phyloP scores from a whole-genome alignment of 2,329 filamentous ascomycete genomes.

The Pseudocercospora fijiensis region DNA sequence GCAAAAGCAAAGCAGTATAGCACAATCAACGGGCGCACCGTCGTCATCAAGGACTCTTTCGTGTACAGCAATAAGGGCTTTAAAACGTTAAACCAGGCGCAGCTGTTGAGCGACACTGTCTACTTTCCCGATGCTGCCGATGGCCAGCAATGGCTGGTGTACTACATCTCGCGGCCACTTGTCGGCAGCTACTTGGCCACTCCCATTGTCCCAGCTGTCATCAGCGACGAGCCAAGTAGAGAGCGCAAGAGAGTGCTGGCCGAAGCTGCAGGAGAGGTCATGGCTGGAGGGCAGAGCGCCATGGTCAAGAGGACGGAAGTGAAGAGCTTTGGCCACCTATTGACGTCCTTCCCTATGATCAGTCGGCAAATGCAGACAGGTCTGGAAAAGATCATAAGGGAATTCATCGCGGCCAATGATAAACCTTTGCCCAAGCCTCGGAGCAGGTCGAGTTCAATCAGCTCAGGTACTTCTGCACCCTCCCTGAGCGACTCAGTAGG shows the following conservation, averaged over 20 bases:
- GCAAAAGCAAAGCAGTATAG: conserved; percentile 93
- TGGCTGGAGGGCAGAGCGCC: conserved; percentile 37
- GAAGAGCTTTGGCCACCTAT: conserved; percentile 81
- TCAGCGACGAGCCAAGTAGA: conserved; percentile 38
- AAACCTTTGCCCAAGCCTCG: conserved; percentile 65
- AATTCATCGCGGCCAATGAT: conserved; percentile 83
- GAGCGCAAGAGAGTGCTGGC: conserved; percentile 36
- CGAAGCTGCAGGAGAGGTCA: conserved; percentile 32
- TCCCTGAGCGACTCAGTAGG: conserved; percentile 39
- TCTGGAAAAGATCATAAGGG: conserved; percentile 81
- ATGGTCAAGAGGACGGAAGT: conserved; percentile 81
- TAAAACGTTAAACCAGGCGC: conserved; percentile 85
- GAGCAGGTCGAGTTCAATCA: conserved; percentile 38
- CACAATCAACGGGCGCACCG: conserved; percentile 86
- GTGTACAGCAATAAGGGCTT: conserved; percentile 99
- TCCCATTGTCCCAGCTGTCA: conserved; percentile 65
- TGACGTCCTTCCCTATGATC: conserved; percentile 92
- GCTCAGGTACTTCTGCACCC: conserved; percentile 37
- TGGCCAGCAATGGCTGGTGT: conserved; percentile 89
- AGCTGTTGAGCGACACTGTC: conserved; percentile 76
- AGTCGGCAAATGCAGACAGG: conserved; percentile 93
- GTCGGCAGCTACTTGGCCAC: conserved; percentile 79
- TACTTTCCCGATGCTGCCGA: conserved; percentile 91
- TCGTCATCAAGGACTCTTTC: conserved; percentile 89
- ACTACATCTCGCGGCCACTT: conserved; percentile 89